phyloP scores from a whole-genome alignment of 805 yeast species.

The Hanseniaspora guilliermondii region DNA sequence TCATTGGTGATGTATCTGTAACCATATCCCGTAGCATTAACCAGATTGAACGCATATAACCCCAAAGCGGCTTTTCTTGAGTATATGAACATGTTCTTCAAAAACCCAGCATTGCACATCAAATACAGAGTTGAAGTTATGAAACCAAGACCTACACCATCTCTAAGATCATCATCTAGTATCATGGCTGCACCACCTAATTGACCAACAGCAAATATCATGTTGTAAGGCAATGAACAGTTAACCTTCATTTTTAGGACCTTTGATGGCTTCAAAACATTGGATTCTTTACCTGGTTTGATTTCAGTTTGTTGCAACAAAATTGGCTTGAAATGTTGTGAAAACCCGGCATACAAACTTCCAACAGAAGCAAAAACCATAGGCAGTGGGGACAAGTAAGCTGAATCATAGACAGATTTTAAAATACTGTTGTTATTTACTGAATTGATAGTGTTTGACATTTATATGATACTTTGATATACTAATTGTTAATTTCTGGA shows the following conservation, averaged over 20 bases:
- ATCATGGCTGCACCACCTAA: constrained; percentile 64
- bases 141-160: constrained; percentile 68
- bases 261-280: constrained; percentile 1
- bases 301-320: constrained; percentile 9
- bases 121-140: constrained; percentile 75
- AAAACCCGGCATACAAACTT: constrained; percentile 1
- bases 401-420: neutral
- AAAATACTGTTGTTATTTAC: neutral
- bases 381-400: constrained; percentile 3
- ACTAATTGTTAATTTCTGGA: neutral
- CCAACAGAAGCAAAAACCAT: constrained; percentile 7
- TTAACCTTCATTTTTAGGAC: constrained; percentile 11
- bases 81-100: constrained; percentile 40
- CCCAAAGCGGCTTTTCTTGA: constrained; percentile 53
- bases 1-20: constrained; percentile 46
- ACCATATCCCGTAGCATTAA: constrained; percentile 58
- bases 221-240: constrained; percentile 25
- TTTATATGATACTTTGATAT: neutral
- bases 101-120: constrained; percentile 54
- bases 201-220: constrained; percentile 48
- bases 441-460: neutral
- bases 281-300: neutral
- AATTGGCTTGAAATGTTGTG: constrained; percentile 1
- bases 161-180: constrained; percentile 59
- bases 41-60: constrained; percentile 44